phyloP scores from a whole-genome alignment of 345 rosid species.

The Hirschfeldia incana region DNA sequence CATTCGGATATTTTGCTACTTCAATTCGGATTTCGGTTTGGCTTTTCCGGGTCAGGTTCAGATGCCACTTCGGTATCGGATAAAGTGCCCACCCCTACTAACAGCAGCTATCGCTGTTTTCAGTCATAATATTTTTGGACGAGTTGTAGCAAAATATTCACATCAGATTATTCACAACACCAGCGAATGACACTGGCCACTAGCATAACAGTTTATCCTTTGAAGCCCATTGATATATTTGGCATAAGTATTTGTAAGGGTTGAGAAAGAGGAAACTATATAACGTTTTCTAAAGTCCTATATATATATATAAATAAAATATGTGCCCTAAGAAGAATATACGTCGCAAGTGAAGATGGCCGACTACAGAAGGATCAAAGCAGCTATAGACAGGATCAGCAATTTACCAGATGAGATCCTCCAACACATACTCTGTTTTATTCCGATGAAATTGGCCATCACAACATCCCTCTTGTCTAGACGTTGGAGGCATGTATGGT shows the following conservation, averaged over 20 bases:
- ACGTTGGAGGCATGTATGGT: conserved; percentile 21
- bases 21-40: too few species aligned
- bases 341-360: neutral
- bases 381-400: neutral
- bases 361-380: neutral
- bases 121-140: neutral
- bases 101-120: neutral
- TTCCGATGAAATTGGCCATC: neutral
- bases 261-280: neutral
- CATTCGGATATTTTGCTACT: too few species aligned
- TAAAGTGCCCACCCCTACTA: too few species aligned
- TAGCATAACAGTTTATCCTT: too few species aligned
- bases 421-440: neutral
- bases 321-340: neutral
- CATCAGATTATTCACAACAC: neutral
- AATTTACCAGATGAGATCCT: neutral
- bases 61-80: too few species aligned
- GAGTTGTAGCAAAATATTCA: neutral
- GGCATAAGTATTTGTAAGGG: too few species aligned
- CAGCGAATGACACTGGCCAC: neutral
- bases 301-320: neutral
- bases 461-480: neutral
- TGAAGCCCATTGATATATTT: too few species aligned
- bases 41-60: too few species aligned
- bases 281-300: neutral